Base-by-base conservation (phyloP, 129 eudicot species). In the Flaveria trinervia region DNA sequence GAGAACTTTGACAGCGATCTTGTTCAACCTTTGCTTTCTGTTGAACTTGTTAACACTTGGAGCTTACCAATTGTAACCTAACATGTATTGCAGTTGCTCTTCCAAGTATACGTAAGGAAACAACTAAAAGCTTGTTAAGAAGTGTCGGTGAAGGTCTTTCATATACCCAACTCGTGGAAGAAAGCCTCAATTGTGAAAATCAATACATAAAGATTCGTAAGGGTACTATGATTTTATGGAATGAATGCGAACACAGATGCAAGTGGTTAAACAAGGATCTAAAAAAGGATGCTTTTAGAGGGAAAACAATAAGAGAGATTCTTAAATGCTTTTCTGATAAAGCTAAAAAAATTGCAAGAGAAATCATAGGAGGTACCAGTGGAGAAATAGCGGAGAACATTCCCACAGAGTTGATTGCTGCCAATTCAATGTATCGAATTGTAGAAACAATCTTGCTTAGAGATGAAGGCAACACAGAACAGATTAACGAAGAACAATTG, bases 401-500 rank as follows among this genome's bases (percentile, higher is more conserved):
- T 56, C 56, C 18, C 3, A n/a, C 46, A 39, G 66, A 45, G 26
- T 51, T 85, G 44, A 16, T 80, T 23, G 83, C 73, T 55, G 82
- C 85, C 26, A 85, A 85, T 67, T 78, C 84, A 10, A 82, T 85
- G 86, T 65, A 85, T 50, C 72, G 85, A 68, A 77, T 77, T 7
- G 25, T 77, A 13, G 5, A 23, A 16, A 65, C 51, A 0, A 62
- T 62, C 20, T 62, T 62, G 45, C 68, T 62, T 62, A 13, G 68
- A 62, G 44, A 30, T 18, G 16, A 69, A 8, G 17, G 7, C 11
- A 48, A 46, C 36, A 59, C 7, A 11, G 30, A 49, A 14, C 46
- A 9, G 0, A 16, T 70, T 6, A 60, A 28, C 13, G 18, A 48
- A 9, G 46, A 64, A 11, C 50, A 30, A 0, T 10, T 79, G 36